phyloP scores from a whole-genome alignment of 2,329 filamentous ascomycete species.

The Bipolaris sorokiniana region DNA sequence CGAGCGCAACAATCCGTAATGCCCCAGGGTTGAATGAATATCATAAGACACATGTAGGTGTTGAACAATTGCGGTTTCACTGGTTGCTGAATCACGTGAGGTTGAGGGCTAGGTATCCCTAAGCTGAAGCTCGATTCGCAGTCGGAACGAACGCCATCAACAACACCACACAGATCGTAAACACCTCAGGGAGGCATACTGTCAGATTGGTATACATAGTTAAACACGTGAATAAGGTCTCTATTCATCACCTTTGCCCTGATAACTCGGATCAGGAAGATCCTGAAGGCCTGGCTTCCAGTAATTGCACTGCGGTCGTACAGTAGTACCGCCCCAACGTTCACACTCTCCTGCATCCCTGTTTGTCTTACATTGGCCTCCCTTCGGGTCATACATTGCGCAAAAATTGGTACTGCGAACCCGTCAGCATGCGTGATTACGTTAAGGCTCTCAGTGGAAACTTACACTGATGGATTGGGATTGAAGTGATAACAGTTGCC shows the following conservation, averaged over 20 bases:
- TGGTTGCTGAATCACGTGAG: not conserved
- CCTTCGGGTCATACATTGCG: not conserved
- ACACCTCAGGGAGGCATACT: not conserved
- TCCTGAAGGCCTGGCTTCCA: not conserved
- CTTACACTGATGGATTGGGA: constrained; percentile 1
- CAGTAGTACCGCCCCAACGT: not conserved
- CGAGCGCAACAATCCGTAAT: not conserved
- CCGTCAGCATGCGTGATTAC: not conserved
- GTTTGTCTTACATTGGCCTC: not conserved
- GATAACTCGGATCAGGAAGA: not conserved
- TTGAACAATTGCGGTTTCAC: not conserved
- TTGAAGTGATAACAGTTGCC: not conserved
- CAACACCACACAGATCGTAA: too few relatives aligned
- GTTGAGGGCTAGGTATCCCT: not conserved
- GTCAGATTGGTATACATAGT: not conserved
- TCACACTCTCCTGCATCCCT: not conserved
- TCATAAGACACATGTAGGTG: not conserved
- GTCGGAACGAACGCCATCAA: not conserved
- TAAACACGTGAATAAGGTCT: not conserved
- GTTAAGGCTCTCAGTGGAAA: not conserved
- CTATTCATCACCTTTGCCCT: not conserved
- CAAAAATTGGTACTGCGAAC: not conserved
- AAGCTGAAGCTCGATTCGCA: not conserved
- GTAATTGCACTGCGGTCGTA: not conserved
- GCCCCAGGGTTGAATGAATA: not conserved